These are phyloP conservation scores for Geranomyces michiganensis DNA, from an alignment of 192 early-diverging fungal species.

Conservation along the genomic window DNA sequence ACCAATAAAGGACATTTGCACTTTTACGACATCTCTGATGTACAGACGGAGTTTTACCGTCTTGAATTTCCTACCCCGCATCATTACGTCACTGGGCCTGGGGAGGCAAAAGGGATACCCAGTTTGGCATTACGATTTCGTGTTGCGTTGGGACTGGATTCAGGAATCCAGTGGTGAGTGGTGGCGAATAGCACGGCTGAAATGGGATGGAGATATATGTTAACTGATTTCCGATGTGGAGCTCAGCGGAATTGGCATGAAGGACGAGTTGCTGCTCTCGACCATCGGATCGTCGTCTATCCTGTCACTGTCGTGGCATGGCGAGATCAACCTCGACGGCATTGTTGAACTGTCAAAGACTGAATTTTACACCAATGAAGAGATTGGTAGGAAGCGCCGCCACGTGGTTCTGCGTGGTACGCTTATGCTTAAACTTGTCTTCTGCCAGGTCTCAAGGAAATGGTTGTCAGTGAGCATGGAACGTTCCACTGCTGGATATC, in stretches of 20 bases:
- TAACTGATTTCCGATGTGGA: neutral
- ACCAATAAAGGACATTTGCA: conserved; percentile 72
- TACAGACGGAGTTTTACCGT: conserved; percentile 52
- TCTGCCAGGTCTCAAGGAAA: conserved; percentile 4
- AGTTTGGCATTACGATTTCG: conserved; percentile 53
- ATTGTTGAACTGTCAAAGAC: conserved; percentile 57
- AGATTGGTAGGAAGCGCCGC: conserved; percentile 39
- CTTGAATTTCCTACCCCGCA: conserved; percentile 63
- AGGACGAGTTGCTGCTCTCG: conserved; percentile 70
- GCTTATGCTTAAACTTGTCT: too few species aligned
- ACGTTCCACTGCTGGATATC: conserved; percentile 50
- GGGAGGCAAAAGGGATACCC: conserved; percentile 65
- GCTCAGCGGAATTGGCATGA: conserved; percentile 62
- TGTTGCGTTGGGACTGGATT: conserved; percentile 77
- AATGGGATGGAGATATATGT: neutral
- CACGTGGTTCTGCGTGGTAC: too few species aligned
- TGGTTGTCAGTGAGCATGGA: conserved; percentile 7
- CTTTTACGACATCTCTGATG: conserved; percentile 60
- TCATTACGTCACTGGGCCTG: conserved; percentile 67
- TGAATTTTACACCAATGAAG: conserved; percentile 51
- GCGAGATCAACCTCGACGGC: conserved; percentile 60
- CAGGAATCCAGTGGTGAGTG: conserved; percentile 67
- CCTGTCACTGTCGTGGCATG: conserved; percentile 73
- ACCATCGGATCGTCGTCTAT: conserved; percentile 71
- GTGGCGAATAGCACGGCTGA: neutral